Percentiles rank a stretch among this genome's conserved stretches.
phyloP scores from a whole-genome alignment of 495 filamentous ascomycete genomes.

The Penicillium lagena region DNA sequence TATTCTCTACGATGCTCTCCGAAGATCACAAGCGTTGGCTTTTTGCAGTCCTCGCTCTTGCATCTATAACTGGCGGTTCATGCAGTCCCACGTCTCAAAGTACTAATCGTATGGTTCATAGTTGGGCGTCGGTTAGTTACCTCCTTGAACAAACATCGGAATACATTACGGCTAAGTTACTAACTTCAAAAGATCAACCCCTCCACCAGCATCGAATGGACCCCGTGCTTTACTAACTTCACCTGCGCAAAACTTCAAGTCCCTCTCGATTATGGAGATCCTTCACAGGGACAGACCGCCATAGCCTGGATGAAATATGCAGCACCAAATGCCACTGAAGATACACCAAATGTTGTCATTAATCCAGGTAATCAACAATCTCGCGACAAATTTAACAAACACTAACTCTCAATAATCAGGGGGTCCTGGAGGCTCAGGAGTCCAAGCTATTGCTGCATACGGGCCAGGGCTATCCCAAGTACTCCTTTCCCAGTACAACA shows the following conservation, averaged over 20 bases:
- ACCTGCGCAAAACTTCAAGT: slow-evolving; percentile 16
- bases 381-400: slow-evolving; percentile 2
- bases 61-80: too few species aligned
- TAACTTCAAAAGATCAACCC: slow-evolving; percentile 2
- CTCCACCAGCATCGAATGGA: slow-evolving; percentile 18
- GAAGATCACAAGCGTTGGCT: too few species aligned
- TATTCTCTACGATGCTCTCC: too few species aligned
- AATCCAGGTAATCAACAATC: slow-evolving; percentile 9
- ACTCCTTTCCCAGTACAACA: slow-evolving; percentile 32
- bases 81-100: too few species aligned
- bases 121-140: too few species aligned
- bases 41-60: too few species aligned
- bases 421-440: slow-evolving; percentile 39
- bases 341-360: slow-evolving; percentile 10
- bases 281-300: slow-evolving; percentile 7
- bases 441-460: slow-evolving; percentile 13
- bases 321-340: slow-evolving; percentile 8
- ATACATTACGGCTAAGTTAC: too few species aligned
- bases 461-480: slow-evolving; percentile 14
- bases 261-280: slow-evolving; percentile 19
- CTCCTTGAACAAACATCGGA: too few species aligned
- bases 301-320: slow-evolving; percentile 19
- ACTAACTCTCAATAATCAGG: slow-evolving; percentile 15
- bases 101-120: too few species aligned
- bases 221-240: slow-evolving; percentile 16